Conservation (phyloP, 495 filamentous ascomycete genomes). For the Aspergillus indologenus region DNA sequence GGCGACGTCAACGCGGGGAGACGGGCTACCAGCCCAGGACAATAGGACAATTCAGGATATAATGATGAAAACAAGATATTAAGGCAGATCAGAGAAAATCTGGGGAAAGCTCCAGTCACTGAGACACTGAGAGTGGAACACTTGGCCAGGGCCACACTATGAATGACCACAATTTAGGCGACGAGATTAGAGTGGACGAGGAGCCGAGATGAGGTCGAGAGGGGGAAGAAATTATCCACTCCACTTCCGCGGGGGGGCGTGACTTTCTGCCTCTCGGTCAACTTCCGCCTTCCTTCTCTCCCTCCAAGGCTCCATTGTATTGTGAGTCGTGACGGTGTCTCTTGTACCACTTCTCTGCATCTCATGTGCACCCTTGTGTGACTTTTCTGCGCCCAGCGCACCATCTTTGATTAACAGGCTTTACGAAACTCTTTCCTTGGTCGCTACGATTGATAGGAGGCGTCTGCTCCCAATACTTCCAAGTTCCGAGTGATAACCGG, state of each 20-base stretch:
- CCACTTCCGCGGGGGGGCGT: slow-evolving; percentile 9
- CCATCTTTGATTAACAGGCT: too few relatives aligned
- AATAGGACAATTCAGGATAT: neutral
- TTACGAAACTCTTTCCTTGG: too few relatives aligned
- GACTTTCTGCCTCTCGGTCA: slow-evolving; percentile 22
- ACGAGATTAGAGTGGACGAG: slow-evolving; percentile 2
- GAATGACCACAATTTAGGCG: neutral
- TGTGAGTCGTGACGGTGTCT: too few relatives aligned
- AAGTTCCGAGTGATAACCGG: too few relatives aligned
- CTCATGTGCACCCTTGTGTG: too few relatives aligned
- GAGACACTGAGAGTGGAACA: too few relatives aligned
- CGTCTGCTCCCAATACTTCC: neutral
- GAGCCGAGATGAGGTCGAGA: slow-evolving; percentile 2
- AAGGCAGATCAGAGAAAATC: slow-evolving; percentile 12
- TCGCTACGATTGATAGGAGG: too few relatives aligned
- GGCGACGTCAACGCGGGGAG: slow-evolving; percentile 1
- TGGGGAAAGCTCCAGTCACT: slow-evolving; percentile 15
- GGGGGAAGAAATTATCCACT: slow-evolving; percentile 3
- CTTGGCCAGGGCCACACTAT: neutral
- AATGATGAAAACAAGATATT: slow-evolving; percentile 7
- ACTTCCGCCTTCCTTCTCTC: slow-evolving; percentile 19
- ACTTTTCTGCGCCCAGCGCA: too few relatives aligned
- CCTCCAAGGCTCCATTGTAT: neutral
- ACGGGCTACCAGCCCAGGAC: neutral
- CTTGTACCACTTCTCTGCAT: too few relatives aligned